Conservation (phyloP, 768 basidiomycete genomes). For the Pisolithus sp. region DNA sequence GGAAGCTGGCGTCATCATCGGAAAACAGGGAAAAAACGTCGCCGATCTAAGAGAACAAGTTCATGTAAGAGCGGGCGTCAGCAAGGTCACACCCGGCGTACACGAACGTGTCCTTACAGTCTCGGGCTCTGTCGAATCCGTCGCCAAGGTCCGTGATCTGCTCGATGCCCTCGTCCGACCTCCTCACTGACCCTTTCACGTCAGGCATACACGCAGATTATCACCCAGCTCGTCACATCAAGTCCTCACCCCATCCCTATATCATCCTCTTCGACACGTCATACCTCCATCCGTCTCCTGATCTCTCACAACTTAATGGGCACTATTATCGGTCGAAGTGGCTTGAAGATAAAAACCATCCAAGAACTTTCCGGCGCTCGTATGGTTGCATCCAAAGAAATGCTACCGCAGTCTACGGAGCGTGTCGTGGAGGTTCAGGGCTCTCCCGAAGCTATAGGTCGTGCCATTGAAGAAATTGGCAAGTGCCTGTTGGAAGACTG, state of each 20-base stretch:
- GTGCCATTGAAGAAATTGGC: conserved; percentile 92
- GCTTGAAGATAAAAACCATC: conserved; percentile 98
- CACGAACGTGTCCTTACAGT: conserved; percentile 97
- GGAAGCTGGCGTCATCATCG: conserved; percentile 96
- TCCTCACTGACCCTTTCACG: conserved; percentile 2
- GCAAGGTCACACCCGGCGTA: conserved; percentile 96
- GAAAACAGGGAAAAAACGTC: conserved; percentile 95
- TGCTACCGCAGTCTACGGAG: conserved; percentile 98
- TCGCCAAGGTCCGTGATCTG: conserved; percentile 65
- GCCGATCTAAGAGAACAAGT: conserved; percentile 94
- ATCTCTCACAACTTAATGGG: conserved; percentile 99
- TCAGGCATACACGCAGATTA: conserved; percentile 93
- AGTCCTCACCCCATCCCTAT: neutral
- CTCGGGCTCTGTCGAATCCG: conserved; percentile 85
- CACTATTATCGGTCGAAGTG: conserved; percentile 92
- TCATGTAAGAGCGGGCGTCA: conserved; percentile 97
- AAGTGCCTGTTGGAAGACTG: conserved; percentile 95
- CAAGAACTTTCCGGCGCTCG: conserved; percentile 94
- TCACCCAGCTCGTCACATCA: conserved; percentile 67
- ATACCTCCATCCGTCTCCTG: conserved; percentile 92
- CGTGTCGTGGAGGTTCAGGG: conserved; percentile 98
- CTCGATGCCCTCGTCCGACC: conserved; percentile 12
- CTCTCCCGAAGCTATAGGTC: conserved; percentile 83
- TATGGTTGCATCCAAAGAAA: conserved; percentile 98
- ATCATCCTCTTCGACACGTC: conserved; percentile 38